Evolutionary conservation across 257 asterid genomes (phyloP).

Genomic region (Solanum rostratum): DNA sequence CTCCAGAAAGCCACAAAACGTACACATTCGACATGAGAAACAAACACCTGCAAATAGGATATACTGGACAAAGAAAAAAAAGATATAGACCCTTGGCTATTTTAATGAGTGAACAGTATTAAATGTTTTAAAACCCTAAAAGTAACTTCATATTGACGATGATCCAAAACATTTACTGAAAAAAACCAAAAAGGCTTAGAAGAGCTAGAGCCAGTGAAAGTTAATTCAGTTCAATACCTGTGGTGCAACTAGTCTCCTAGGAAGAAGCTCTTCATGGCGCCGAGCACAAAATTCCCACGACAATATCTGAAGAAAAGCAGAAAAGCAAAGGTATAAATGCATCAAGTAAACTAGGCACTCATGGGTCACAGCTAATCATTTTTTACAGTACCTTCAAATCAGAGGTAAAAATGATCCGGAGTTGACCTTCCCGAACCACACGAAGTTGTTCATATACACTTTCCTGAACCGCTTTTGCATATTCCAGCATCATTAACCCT

Average conservation of each 20-base stretch:
- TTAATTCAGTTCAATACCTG: constrained; percentile 38
- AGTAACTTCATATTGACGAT: not conserved
- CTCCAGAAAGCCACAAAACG: not conserved
- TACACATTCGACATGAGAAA: not conserved
- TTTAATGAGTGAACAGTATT: not conserved
- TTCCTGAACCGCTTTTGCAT: constrained; percentile 91
- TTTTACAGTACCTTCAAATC: constrained; percentile 62
- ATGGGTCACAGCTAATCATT: not conserved
- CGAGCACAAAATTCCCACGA: constrained; percentile 98
- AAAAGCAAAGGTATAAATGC: not conserved
- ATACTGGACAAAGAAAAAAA: not conserved
- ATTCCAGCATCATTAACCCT: constrained; percentile 93
- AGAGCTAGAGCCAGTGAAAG: not conserved
- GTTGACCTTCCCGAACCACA: constrained; percentile 96
- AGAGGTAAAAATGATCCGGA: constrained; percentile 81
- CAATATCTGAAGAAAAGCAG: constrained; percentile 36
- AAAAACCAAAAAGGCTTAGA: not conserved
- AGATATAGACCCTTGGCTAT: not conserved
- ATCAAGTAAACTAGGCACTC: not conserved
- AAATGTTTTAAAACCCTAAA: not conserved
- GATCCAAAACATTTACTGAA: not conserved
- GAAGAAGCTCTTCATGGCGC: constrained; percentile 93
- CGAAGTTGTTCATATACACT: constrained; percentile 93
- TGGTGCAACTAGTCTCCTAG: constrained; percentile 87
- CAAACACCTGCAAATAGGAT: not conserved